A percentile compares a stretch with the other conserved stretches of the same genome.
Conservation (phyloP, 75 land plant genomes). For the Sequoiadendron giganteum region DNA sequence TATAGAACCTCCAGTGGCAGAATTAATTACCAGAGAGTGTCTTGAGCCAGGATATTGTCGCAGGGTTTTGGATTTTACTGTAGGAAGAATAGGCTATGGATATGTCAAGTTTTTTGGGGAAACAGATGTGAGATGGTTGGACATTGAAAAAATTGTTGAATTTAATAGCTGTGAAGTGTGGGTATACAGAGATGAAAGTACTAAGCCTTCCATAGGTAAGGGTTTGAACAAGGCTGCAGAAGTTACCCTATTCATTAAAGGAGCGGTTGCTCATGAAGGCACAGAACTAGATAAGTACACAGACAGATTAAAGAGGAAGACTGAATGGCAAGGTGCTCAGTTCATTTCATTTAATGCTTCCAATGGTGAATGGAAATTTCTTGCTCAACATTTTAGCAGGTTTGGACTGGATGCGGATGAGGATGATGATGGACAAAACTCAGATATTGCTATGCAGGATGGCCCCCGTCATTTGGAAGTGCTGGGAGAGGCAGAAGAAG, state of each 20-base stretch:
- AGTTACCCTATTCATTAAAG: constrained; percentile 67
- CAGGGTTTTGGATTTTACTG: constrained; percentile 68
- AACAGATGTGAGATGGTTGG: constrained; percentile 90
- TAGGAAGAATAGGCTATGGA: constrained; percentile 92
- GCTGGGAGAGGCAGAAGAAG: constrained; percentile 15
- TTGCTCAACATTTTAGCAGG: constrained; percentile 80
- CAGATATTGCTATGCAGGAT: constrained; percentile 16
- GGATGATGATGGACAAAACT: constrained; percentile 57
- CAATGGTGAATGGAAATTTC: constrained; percentile 88
- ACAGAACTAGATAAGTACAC: constrained; percentile 28
- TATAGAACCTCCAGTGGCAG: constrained; percentile 62
- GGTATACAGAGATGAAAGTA: constrained; percentile 88
- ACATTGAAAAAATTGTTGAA: constrained; percentile 73
- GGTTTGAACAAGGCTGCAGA: constrained; percentile 98
- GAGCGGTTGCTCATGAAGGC: constrained; percentile 25
- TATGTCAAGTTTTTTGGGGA: constrained; percentile 70
- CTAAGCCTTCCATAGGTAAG: constrained; percentile 74
- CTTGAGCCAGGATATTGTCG: constrained; percentile 68
- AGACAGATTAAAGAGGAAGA: constrained; percentile 45
- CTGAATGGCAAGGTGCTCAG: constrained; percentile 76
- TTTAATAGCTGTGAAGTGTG: constrained; percentile 68
- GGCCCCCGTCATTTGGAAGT: neutral
- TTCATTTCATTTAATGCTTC: constrained; percentile 66
- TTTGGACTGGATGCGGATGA: constrained; percentile 76
- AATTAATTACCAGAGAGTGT: constrained; percentile 58